A percentile compares a stretch with the other conserved stretches of the same genome.
Conservation (phyloP, 2,329 filamentous ascomycete genomes). For the Pestalotiopsis sp. region DNA sequence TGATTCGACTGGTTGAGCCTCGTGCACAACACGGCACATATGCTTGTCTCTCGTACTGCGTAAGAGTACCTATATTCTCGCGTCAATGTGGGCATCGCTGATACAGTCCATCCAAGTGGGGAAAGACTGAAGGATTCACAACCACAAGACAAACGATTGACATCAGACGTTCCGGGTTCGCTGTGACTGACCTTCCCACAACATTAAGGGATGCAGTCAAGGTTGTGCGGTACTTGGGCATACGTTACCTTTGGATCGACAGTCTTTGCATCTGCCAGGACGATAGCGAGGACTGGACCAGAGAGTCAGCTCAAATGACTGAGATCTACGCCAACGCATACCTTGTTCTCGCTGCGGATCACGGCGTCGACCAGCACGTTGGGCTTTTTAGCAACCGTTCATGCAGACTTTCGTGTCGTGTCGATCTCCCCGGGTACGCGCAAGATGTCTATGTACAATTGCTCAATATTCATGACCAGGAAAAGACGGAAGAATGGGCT, state of each 20-base stretch:
- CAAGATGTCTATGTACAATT: constrained; percentile 1
- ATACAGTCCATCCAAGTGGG: not conserved
- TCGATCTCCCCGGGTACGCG: constrained; percentile 12
- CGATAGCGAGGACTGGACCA: constrained; percentile 16
- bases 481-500: not conserved
- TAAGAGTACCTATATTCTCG: not conserved
- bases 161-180: not conserved
- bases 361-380: not conserved
- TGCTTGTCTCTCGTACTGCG: constrained; percentile 19
- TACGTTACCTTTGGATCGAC: constrained; percentile 20
- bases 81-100: not conserved
- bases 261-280: constrained; percentile 20
- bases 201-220: constrained; percentile 1
- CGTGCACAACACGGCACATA: constrained; percentile 13
- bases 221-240: not conserved
- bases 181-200: constrained; percentile 6
- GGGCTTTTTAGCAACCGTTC: constrained; percentile 10
- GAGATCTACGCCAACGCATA: constrained; percentile 16
- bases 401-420: not conserved
- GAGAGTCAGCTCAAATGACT: constrained; percentile 18
- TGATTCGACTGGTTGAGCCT: constrained; percentile 16
- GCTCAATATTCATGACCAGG: not conserved
- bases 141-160: not conserved
- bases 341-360: constrained; percentile 14
- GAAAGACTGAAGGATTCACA: not conserved